Conservation (phyloP, 2,329 filamentous ascomycete species). For the Pseudogymnoascus sp. region DNA sequence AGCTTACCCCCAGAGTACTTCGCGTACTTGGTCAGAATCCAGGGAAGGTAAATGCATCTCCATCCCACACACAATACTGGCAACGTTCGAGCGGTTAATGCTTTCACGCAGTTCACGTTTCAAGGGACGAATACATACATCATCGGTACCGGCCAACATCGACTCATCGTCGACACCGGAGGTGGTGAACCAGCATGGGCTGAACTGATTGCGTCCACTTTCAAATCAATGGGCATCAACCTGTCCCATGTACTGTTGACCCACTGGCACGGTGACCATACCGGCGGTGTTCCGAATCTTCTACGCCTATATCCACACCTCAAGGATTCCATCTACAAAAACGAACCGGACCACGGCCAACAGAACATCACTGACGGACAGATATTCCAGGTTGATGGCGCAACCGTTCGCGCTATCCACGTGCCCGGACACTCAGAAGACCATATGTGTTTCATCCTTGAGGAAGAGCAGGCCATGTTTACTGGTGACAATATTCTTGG, state of each 20-base stretch:
- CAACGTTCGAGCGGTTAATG: constrained; percentile 54
- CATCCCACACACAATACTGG: constrained; percentile 39
- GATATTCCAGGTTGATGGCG: constrained; percentile 47
- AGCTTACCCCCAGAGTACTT: constrained; percentile 69
- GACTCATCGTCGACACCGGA: constrained; percentile 84
- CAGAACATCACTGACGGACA: constrained; percentile 45
- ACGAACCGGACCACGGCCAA: constrained; percentile 45
- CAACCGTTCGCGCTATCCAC: constrained; percentile 56
- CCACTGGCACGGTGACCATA: constrained; percentile 87
- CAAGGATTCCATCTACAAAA: constrained; percentile 51
- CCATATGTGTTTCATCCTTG: constrained; percentile 68
- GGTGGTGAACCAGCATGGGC: constrained; percentile 42
- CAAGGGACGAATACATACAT: constrained; percentile 93
- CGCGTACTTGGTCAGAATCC: constrained; percentile 87
- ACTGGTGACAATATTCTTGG: constrained; percentile 82
- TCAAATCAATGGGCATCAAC: constrained; percentile 47
- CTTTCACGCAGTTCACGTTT: constrained; percentile 46
- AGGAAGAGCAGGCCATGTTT: constrained; percentile 71
- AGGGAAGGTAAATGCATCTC: constrained; percentile 53
- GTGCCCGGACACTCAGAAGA: constrained; percentile 69
- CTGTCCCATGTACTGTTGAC: constrained; percentile 51
- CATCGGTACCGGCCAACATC: constrained; percentile 62
- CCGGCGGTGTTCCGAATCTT: constrained; percentile 64
- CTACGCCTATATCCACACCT: constrained; percentile 50
- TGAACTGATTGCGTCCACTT: constrained; percentile 55